phyloP scores from a whole-genome alignment of 805 yeast species.

The Sporopachydermia quercuum region DNA sequence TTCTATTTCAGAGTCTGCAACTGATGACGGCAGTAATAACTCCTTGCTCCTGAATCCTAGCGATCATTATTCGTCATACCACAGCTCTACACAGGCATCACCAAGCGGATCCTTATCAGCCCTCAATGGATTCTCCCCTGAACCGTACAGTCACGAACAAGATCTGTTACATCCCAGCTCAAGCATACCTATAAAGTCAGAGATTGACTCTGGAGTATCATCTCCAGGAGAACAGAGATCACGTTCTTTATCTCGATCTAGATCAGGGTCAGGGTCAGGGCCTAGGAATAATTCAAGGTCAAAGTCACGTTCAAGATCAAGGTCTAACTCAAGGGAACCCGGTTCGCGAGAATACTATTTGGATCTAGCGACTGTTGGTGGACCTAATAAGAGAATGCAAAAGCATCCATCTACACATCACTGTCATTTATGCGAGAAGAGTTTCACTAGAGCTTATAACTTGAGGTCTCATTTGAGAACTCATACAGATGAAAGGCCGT shows the following conservation, averaged over 20 bases:
- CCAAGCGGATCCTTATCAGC: no score
- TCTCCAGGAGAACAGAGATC: background rate
- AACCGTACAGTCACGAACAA: no score
- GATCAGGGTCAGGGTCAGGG: constrained; percentile 18
- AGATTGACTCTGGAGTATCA: background rate
- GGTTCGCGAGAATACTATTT: constrained; percentile 39
- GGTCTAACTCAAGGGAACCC: constrained; percentile 8
- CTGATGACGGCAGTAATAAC: no score
- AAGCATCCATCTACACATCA: constrained; percentile 59
- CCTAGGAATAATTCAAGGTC: constrained; percentile 19
- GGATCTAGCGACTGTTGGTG: constrained; percentile 47
- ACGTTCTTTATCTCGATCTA: constrained; percentile 6
- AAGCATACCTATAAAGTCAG: no score
- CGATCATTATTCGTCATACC: no score
- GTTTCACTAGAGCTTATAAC: constrained; percentile 1
- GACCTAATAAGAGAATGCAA: constrained; percentile 39
- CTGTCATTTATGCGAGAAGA: background rate
- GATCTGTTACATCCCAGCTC: background rate
- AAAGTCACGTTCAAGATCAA: constrained; percentile 15
- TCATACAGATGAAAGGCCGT: constrained; percentile 60
- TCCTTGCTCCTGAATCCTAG: no score
- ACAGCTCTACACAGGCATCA: no score
- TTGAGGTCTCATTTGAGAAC: background rate
- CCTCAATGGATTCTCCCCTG: no score
- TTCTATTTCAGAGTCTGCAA: no score